Evolutionary conservation across 495 filamentous ascomycete species (phyloP), one percentile per base, ranked within the genome.

Genomic region (Aspergillus haitiensis): DNA sequence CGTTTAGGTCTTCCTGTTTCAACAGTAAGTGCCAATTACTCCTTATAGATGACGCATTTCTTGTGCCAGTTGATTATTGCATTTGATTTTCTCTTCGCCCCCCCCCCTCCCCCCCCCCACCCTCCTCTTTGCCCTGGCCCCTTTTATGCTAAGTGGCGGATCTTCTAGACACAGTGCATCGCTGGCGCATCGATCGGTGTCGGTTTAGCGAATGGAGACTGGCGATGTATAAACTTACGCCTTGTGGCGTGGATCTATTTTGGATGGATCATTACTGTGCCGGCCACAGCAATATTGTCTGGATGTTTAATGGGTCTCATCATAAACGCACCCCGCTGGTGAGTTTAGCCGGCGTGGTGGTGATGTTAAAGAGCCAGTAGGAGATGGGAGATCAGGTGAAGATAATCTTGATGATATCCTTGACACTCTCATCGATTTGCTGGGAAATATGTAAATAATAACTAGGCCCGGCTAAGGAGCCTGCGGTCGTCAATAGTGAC

Each of bases 211-310:
- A 58, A 58, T 13, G 56, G 56, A 7, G 56, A 58, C 56, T 58
- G 56, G 56, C 56, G 56, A 3, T 58, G 56, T 35, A 58, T 58
- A 36, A 58, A 58, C 21, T 8, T 58, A 21, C 56, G 56, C 2
- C 47, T 58, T 1, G 56, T 58, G 2, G 56, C 18, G 16, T 58
- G 56, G 56, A 58, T 58, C 27, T 58, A 58, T 39, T 51, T 58
- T 40, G 56, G 56, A 21, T 58, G 56, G 56, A 33, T 58, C 21
- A 58, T 58, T n/a, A 58, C 56, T 1, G 56, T 58, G 5, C 56
- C 56, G 6, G 21, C 52, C 10, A 58, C 56, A 27, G 56, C 56
- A 10, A 33, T 40, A 11, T 10, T 58, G 12, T 27, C 56, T 2
- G 56, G 56, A 1, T 9, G 49, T 35, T 16, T 58, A 18, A 58